Evolutionary conservation across 2,329 filamentous ascomycete genomes (phyloP).

Genomic region (Alternaria sp.): DNA sequence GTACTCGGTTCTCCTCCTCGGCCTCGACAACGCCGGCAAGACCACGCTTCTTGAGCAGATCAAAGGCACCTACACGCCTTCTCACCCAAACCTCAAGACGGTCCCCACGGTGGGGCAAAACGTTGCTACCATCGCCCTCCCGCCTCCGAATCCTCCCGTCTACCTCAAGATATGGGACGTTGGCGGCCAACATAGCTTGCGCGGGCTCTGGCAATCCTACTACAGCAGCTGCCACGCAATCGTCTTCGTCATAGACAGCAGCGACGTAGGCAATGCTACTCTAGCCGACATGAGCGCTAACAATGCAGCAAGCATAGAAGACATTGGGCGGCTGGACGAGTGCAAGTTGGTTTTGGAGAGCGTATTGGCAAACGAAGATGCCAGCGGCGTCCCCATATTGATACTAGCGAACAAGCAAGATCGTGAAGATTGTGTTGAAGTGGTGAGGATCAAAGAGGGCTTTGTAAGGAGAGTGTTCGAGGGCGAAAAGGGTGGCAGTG

Average conservation of each 20-base stretch:
- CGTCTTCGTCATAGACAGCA: slow-evolving; percentile 96
- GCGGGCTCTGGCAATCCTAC: slow-evolving; percentile 94
- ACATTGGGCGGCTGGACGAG: slow-evolving; percentile 75
- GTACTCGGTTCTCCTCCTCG: slow-evolving; percentile 95
- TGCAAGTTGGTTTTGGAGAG: slow-evolving; percentile 89
- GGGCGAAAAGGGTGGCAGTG: slow-evolving; percentile 84
- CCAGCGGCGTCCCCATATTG: slow-evolving; percentile 88
- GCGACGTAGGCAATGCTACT: slow-evolving; percentile 86
- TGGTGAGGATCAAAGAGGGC: slow-evolving; percentile 96
- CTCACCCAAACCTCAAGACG: slow-evolving; percentile 78
- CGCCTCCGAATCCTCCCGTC: slow-evolving; percentile 72
- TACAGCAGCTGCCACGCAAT: slow-evolving; percentile 95
- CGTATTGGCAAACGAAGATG: slow-evolving; percentile 85
- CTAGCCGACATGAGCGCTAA: slow-evolving; percentile 61
- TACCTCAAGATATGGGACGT: slow-evolving; percentile 99
- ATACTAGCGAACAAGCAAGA: slow-evolving; percentile 98
- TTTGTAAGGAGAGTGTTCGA: slow-evolving; percentile 95
- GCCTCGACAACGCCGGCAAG: slow-evolving; percentile 97
- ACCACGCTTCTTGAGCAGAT: slow-evolving; percentile 98
- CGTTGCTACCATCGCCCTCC: slow-evolving; percentile 84
- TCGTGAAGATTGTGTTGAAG: slow-evolving; percentile 95
- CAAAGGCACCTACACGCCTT: slow-evolving; percentile 80
- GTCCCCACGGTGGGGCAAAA: slow-evolving; percentile 98
- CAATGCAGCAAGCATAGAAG: slow-evolving; percentile 42
- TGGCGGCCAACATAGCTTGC: slow-evolving; percentile 87